Conservation (phyloP, 2,329 filamentous ascomycete genomes). For the Chaetomiaceae sp. region DNA sequence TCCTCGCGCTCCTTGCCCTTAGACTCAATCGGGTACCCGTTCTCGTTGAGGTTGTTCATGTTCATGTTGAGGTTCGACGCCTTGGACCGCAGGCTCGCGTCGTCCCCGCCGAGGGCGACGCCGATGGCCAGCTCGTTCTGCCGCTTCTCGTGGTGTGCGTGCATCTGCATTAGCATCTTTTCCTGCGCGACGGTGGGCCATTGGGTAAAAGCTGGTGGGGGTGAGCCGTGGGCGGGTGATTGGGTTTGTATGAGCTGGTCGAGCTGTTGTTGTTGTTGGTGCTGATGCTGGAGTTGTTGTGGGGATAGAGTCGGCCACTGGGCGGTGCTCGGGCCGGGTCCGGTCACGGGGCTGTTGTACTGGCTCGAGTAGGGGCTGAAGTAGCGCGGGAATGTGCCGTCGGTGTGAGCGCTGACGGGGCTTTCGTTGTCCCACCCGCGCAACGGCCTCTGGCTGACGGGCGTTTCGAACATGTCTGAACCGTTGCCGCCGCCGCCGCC, state of each 20-base stretch:
- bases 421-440: slow-evolving; percentile 48
- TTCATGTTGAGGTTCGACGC: slow-evolving; percentile 28
- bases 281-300: slow-evolving; percentile 25
- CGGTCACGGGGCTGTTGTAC: slow-evolving; percentile 52
- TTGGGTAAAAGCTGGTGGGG: slow-evolving; percentile 8
- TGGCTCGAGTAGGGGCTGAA: slow-evolving; percentile 58
- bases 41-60: slow-evolving; percentile 23
- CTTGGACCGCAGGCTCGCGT: slow-evolving; percentile 31
- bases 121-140: slow-evolving; percentile 36
- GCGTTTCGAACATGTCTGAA: slow-evolving; percentile 48
- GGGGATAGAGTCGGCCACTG: slow-evolving; percentile 24
- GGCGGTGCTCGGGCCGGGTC: slow-evolving; percentile 24
- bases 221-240: background rate
- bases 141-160: slow-evolving; percentile 25
- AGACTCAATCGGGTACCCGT: slow-evolving; percentile 24
- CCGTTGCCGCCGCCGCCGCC: slow-evolving; percentile 24
- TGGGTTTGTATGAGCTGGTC: slow-evolving; percentile 22
- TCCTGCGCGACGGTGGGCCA: slow-evolving; percentile 27
- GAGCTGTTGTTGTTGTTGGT: slow-evolving; percentile 25
- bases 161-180: slow-evolving; percentile 29
- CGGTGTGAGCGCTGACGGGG: slow-evolving; percentile 41
- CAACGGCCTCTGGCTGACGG: slow-evolving; percentile 50
- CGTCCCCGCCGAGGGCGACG: slow-evolving; percentile 40
- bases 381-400: slow-evolving; percentile 38
- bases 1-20: slow-evolving; percentile 39